Percentiles rank a stretch among this genome's conserved stretches.
Conservation (phyloP, 768 basidiomycete genomes). For the Boletus vermiculosoides region DNA sequence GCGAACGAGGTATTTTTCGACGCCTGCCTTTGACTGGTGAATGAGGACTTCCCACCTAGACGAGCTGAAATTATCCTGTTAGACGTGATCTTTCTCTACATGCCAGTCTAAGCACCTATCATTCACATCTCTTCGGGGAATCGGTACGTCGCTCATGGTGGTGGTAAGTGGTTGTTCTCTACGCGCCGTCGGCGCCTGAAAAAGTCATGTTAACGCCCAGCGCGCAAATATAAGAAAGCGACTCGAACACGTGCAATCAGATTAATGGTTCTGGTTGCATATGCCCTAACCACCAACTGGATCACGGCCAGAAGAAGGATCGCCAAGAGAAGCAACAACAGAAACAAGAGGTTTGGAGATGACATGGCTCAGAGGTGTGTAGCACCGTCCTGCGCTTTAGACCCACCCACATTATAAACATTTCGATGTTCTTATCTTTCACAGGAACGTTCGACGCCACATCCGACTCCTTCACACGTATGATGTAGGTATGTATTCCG, state of each 20-base stretch:
- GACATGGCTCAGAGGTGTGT: constrained; percentile 12
- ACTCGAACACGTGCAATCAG: constrained; percentile 17
- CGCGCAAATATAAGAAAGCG: not conserved
- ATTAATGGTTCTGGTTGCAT: not conserved
- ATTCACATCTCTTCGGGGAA: constrained; percentile 1
- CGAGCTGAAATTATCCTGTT: not conserved
- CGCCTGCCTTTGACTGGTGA: constrained; percentile 8
- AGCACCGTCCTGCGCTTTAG: not conserved
- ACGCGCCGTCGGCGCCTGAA: constrained; percentile 7
- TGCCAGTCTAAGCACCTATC: constrained; percentile 16
- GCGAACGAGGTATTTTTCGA: constrained; percentile 12
- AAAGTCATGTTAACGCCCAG: constrained; percentile 6
- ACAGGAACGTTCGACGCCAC: constrained; percentile 3
- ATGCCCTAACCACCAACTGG: not conserved
- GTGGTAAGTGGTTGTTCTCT: constrained; percentile 2
- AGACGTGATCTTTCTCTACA: not conserved
- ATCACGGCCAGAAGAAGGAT: not conserved
- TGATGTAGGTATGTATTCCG: not conserved
- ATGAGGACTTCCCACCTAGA: constrained; percentile 19
- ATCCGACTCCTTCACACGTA: not conserved
- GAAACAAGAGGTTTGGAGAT: constrained; percentile 10
- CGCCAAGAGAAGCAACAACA: constrained; percentile 16
- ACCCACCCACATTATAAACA: constrained; percentile 13
- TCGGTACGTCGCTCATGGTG: constrained; percentile 6
- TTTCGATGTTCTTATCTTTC: not conserved